Evolutionary conservation across 83 land plant genomes (phyloP).

Genomic region (Picea engelmannii): DNA sequence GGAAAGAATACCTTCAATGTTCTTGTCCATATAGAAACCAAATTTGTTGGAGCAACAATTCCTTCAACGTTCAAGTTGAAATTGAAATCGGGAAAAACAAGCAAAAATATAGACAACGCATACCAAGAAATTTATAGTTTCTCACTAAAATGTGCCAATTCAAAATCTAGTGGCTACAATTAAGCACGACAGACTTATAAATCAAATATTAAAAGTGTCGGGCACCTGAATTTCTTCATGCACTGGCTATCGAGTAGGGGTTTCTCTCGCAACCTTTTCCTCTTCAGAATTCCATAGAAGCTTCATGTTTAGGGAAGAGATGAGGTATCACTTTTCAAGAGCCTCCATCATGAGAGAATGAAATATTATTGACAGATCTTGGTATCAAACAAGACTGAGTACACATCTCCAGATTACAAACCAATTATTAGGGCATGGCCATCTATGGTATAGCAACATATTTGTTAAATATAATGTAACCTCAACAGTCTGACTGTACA

Average conservation of each 20-base stretch:
- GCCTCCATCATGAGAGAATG: too few species aligned
- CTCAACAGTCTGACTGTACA: too few species aligned
- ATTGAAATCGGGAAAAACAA: not conserved
- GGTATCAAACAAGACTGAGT: too few species aligned
- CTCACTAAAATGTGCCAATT: not conserved
- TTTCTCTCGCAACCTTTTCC: not conserved
- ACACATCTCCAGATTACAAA: too few species aligned
- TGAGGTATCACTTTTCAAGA: too few species aligned
- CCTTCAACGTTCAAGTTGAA: not conserved
- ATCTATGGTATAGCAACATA: too few species aligned
- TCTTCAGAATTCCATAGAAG: conserved; percentile 1
- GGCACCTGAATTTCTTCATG: not conserved
- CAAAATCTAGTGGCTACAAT: conserved; percentile 5
- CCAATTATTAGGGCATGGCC: too few species aligned
- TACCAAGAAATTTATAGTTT: not conserved
- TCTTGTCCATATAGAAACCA: not conserved
- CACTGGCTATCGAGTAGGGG: not conserved
- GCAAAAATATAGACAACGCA: conserved; percentile 7
- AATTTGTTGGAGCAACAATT: not conserved
- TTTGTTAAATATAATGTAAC: too few species aligned
- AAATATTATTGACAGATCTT: too few species aligned
- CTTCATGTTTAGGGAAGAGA: conserved; percentile 8
- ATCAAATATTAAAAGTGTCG: not conserved
- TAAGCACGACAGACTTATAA: not conserved
- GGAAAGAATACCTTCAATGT: too few species aligned